Percentiles rank a stretch among this genome's conserved stretches.
These are phyloP conservation scores for Botrytis byssoidea DNA, from an alignment of 2,329 filamentous ascomycete species.

Conservation along the genomic window DNA sequence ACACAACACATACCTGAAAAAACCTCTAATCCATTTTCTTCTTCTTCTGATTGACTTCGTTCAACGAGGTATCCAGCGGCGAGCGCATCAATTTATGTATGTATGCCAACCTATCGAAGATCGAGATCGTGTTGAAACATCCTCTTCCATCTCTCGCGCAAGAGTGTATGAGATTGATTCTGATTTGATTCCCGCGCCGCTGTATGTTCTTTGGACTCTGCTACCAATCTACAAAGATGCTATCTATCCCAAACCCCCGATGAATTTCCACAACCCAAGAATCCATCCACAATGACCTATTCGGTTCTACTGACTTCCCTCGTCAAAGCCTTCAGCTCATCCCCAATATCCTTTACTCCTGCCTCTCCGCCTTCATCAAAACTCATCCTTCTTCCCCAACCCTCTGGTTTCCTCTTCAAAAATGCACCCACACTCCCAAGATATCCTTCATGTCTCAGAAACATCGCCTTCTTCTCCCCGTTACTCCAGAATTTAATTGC, in stretches of 20 bases:
- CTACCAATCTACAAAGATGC: background rate
- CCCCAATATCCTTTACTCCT: background rate
- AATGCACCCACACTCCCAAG: slow-evolving; percentile 93
- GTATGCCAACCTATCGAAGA: background rate
- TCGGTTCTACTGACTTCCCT: background rate
- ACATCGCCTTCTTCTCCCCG: slow-evolving; percentile 91
- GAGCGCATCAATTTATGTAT: background rate
- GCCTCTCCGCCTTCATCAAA: slow-evolving; percentile 33
- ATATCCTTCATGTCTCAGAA: slow-evolving; percentile 92
- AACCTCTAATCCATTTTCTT: background rate
- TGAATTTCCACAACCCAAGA: background rate
- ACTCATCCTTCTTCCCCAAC: slow-evolving; percentile 85
- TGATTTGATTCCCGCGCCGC: background rate
- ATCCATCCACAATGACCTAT: background rate
- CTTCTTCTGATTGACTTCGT: background rate
- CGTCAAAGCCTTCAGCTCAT: background rate
- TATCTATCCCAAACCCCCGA: background rate
- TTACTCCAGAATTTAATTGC: slow-evolving; percentile 98
- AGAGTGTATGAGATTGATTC: background rate
- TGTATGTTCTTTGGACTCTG: background rate
- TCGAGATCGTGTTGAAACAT: background rate
- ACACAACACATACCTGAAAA: background rate
- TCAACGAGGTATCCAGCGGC: too few relatives aligned
- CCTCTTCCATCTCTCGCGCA: background rate
- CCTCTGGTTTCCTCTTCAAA: slow-evolving; percentile 81